These are phyloP conservation scores for Cardamine chenopodiifolia DNA, from an alignment of 345 rosid species.

Conservation along the genomic window DNA sequence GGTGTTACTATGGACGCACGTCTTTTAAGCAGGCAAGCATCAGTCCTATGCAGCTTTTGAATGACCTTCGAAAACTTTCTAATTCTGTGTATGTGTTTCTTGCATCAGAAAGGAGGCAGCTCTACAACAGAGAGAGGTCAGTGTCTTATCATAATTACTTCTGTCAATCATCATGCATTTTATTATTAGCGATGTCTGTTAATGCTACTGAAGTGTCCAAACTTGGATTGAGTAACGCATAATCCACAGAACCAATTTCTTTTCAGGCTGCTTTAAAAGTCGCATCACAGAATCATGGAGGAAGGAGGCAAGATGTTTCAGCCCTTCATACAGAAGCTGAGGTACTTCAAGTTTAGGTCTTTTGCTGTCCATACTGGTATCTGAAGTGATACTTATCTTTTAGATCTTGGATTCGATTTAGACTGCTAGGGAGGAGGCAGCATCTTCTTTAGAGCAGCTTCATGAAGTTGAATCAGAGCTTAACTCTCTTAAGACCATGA, in stretches of 20 bases:
- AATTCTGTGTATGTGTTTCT: constrained; percentile 34
- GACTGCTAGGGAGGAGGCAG: constrained; percentile 75
- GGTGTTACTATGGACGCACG: constrained; percentile 83
- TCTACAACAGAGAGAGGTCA: constrained; percentile 88
- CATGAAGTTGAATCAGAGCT: constrained; percentile 65
- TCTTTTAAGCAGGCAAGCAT: constrained; percentile 77
- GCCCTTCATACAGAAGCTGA: constrained; percentile 72
- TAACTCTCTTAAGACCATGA: constrained; percentile 60
- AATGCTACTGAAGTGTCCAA: constrained; percentile 5
- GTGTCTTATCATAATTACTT: constrained; percentile 24
- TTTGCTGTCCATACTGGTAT: constrained; percentile 26
- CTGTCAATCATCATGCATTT: constrained; percentile 2
- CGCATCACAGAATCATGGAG: constrained; percentile 59
- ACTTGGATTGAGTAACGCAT: constrained; percentile 17
- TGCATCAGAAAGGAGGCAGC: constrained; percentile 87
- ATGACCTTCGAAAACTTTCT: constrained; percentile 15
- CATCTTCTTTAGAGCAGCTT: constrained; percentile 66
- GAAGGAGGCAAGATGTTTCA: constrained; percentile 53
- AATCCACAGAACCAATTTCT: constrained; percentile 28
- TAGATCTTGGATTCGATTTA: constrained; percentile 38
- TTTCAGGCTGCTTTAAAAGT: constrained; percentile 71
- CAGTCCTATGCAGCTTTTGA: constrained; percentile 11
- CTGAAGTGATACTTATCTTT: constrained; percentile 13
- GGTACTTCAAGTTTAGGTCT: constrained; percentile 51
- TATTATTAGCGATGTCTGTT: background rate